These are phyloP conservation scores for Blumeria graminis DNA, from an alignment of 2,329 filamentous ascomycete species.

Conservation along the genomic window DNA sequence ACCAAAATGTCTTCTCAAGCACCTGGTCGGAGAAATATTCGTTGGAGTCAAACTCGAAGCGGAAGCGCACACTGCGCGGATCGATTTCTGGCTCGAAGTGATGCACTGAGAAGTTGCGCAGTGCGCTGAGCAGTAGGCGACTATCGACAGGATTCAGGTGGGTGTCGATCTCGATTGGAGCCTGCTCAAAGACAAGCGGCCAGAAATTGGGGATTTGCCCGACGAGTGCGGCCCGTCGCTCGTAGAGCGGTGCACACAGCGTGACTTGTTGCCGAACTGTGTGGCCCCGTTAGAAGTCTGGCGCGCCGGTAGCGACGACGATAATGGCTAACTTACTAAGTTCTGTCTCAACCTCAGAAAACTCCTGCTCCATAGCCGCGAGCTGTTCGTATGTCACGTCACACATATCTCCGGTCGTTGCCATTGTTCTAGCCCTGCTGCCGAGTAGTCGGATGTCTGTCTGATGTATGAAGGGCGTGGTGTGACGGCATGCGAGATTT, in stretches of 20 bases:
- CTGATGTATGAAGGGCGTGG: too few relatives aligned
- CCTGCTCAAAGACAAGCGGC: conserved; percentile 77
- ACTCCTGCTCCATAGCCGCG: conserved; percentile 56
- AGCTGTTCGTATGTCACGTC: conserved; percentile 50
- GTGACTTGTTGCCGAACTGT: conserved; percentile 50
- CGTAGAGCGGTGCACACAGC: conserved; percentile 46
- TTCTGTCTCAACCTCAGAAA: conserved; percentile 61
- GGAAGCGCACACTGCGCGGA: conserved; percentile 56
- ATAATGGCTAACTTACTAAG: conserved; percentile 32
- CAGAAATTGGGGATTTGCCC: conserved; percentile 70
- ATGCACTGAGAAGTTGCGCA: conserved; percentile 46
- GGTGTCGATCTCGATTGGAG: conserved; percentile 65
- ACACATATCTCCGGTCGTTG: too few relatives aligned
- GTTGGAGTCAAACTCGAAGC: conserved; percentile 59
- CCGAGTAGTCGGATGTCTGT: too few relatives aligned
- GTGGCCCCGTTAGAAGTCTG: neutral
- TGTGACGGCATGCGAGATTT: too few relatives aligned
- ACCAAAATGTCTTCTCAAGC: conserved; percentile 83
- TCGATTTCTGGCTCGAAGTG: conserved; percentile 48
- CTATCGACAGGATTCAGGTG: conserved; percentile 67
- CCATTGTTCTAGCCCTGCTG: too few relatives aligned
- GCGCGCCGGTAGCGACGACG: neutral
- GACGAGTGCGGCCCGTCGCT: conserved; percentile 47
- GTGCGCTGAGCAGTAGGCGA: conserved; percentile 40
- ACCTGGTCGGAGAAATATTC: conserved; percentile 55